Conservation (phyloP, 257 asterid genomes). For the Apocynum venetum region DNA sequence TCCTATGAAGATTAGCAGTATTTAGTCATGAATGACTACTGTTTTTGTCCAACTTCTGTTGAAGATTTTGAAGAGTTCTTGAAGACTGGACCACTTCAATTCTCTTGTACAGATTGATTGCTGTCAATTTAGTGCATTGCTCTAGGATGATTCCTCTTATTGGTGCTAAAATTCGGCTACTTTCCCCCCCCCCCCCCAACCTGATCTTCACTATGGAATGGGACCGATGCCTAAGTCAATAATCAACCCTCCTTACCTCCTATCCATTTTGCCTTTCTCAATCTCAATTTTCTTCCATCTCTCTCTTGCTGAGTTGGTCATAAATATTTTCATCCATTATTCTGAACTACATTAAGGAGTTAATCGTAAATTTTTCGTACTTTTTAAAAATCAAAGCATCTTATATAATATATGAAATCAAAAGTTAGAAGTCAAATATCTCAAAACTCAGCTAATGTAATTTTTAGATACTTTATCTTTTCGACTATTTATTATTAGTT, state of each 20-base stretch:
- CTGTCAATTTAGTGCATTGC: constrained; percentile 9
- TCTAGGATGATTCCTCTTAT: constrained; percentile 12
- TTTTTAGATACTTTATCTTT: too few species aligned
- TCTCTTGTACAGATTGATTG: background rate
- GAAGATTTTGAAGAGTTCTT: background rate
- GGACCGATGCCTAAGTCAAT: constrained; percentile 7
- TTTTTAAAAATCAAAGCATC: too few species aligned
- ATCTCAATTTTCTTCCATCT: background rate
- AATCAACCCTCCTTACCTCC: background rate
- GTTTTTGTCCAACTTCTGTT: background rate
- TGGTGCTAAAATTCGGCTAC: background rate
- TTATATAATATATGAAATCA: too few species aligned
- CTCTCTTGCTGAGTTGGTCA: too few species aligned
- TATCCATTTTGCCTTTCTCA: background rate
- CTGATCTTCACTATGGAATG: background rate
- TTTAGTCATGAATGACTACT: background rate
- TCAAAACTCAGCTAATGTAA: too few species aligned
- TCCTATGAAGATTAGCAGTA: background rate
- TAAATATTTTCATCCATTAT: too few species aligned
- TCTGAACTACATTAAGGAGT: background rate
- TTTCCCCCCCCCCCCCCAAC: background rate
- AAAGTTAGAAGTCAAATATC: too few species aligned
- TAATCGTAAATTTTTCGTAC: too few species aligned
- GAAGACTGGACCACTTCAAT: constrained; percentile 9
- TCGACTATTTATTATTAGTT: too few species aligned